Base-by-base conservation (phyloP, 805 yeast species). In the Torulaspora delbrueckii region DNA sequence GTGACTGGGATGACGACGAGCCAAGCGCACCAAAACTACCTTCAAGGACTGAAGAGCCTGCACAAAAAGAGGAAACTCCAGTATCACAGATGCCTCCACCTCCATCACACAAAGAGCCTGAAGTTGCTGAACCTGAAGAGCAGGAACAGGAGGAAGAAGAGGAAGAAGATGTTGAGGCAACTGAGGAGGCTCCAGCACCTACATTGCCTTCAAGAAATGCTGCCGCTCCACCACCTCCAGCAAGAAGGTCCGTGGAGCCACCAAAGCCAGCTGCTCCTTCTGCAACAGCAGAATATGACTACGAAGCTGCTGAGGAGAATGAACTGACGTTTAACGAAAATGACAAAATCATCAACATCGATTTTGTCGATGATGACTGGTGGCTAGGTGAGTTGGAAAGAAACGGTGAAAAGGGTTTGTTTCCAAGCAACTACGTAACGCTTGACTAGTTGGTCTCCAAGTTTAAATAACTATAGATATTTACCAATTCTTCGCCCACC, bases 361-460 rank as follows among this genome's bases (percentile, higher is more conserved):
- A 89, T 56, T 85, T 86, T 65, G 84, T 86, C 13, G 96, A 89
- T 57, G 96, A 87, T 37, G 96, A 87, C 63, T 93, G 99, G 99
- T 93, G 98, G 98, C 74, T 84, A 44, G 99, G 99, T 42, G 81
- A 78, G 51, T 74, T 82, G 56, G 74, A 67, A 47, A 47, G 40
- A 12, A 69, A 80, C 26, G 96, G 96, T 37, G 84, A 80, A 55
- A 75, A 77, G 54, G 93, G 93, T 47, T 72, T 91, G 45, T 90
- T 91, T 81, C 99, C 99, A 43, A 81, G 96, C 34, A 89, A 87
- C 68, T 88, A 86, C 62, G 98, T 93, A 31, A 46, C 66, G n/a
- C 55, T 70, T 42, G 54, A 54, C 35, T 37, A 53, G n/a, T 26
- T 7, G 30, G n/a, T 5, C 8, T 8, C 30, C 30, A 26, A 12